phyloP scores from a whole-genome alignment of 441 rosid species.

The Eruca vesicaria region DNA sequence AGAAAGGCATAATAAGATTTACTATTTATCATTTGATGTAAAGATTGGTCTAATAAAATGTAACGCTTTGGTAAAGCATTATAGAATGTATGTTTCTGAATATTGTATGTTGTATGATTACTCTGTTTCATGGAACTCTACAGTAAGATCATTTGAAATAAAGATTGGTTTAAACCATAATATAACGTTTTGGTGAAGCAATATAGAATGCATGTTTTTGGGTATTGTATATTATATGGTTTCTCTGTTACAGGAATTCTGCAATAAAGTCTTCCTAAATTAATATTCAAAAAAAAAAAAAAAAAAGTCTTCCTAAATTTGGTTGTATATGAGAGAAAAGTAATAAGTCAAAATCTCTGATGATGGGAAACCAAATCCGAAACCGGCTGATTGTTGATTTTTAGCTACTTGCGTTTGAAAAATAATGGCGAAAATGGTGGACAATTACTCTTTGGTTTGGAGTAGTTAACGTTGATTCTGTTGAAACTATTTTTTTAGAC shows the following conservation, averaged over 20 bases:
- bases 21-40: constrained; percentile 5
- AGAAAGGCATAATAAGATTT: constrained; percentile 31
- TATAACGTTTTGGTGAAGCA: constrained; percentile 6
- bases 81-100: neutral
- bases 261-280: no score
- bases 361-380: neutral
- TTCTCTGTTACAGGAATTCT: neutral
- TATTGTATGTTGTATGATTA: neutral
- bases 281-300: no score
- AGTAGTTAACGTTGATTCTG: neutral
- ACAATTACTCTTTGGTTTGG: neutral
- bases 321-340: constrained; percentile 1
- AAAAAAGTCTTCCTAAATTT: neutral
- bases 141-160: neutral
- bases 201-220: neutral
- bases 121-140: neutral
- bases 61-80: constrained; percentile 10
- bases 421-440: neutral
- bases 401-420: neutral
- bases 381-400: neutral
- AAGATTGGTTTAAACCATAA: neutral
- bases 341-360: neutral
- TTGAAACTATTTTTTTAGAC: no score
- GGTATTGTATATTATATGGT: neutral
- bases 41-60: neutral